phyloP scores from a whole-genome alignment of 2,329 filamentous ascomycete genomes.

The Dothidotthia symphoricarpi region DNA sequence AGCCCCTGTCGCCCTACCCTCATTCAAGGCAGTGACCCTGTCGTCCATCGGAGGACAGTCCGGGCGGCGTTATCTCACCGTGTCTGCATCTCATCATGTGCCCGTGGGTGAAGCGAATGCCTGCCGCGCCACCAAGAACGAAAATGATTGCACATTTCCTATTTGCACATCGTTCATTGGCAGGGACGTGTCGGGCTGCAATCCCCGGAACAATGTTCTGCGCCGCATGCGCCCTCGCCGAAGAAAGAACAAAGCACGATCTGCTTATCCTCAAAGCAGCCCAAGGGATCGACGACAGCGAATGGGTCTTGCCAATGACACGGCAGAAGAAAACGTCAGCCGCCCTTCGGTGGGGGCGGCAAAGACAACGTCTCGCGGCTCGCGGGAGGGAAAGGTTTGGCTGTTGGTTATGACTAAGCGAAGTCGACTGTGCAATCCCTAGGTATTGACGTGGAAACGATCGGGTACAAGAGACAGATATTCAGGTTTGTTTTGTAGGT shows the following conservation, averaged over 20 bases:
- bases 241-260: constrained; percentile 4
- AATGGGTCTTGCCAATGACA: not conserved
- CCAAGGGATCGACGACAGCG: not conserved
- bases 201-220: constrained; percentile 12
- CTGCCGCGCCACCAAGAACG: constrained; percentile 11
- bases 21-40: constrained; percentile 4
- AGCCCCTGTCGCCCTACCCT: constrained; percentile 17
- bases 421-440: no score
- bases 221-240: constrained; percentile 4
- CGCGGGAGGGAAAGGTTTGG: no score
- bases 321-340: no score
- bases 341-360: no score
- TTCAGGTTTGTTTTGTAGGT: no score
- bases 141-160: constrained; percentile 8
- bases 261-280: constrained; percentile 7
- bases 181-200: constrained; percentile 6
- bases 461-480: no score
- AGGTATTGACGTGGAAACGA: no score
- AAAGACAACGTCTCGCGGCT: no score
- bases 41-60: constrained; percentile 15
- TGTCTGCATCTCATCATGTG: constrained; percentile 17
- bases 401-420: no score
- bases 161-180: constrained; percentile 4
- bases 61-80: constrained; percentile 17
- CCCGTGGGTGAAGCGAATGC: constrained; percentile 10